These are phyloP conservation scores for Holtermannia corniformis DNA, from an alignment of 768 basidiomycete genomes.

Conservation along the genomic window DNA sequence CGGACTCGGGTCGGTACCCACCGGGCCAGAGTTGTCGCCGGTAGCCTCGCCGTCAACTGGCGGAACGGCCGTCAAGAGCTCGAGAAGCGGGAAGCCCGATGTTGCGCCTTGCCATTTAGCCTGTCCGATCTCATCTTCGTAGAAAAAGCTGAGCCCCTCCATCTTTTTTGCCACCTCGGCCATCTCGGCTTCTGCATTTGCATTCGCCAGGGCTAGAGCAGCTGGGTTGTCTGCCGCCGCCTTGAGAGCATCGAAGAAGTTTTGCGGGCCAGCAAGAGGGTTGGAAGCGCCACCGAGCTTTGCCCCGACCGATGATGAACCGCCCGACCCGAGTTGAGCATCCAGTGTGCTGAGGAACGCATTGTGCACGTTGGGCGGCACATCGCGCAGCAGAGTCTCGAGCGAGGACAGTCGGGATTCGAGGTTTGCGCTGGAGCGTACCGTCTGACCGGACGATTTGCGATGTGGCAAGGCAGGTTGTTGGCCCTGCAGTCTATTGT, in stretches of 20 bases:
- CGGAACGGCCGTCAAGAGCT: slow-evolving; percentile 49
- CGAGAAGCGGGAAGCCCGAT: slow-evolving; percentile 78
- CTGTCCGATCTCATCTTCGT: slow-evolving; percentile 42
- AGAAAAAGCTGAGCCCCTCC: slow-evolving; percentile 42
- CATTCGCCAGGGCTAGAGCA: not conserved
- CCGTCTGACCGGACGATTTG: not conserved
- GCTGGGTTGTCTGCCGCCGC: slow-evolving; percentile 10
- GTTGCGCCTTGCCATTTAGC: slow-evolving; percentile 56
- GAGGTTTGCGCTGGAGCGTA: too few species aligned
- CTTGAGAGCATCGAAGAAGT: slow-evolving; percentile 12
- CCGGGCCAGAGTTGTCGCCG: not conserved
- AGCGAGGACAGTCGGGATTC: slow-evolving; percentile 40
- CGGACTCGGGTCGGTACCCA: slow-evolving; percentile 5
- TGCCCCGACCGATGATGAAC: slow-evolving; percentile 1
- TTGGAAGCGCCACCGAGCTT: not conserved
- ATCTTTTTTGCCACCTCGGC: slow-evolving; percentile 35
- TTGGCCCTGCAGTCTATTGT: not conserved
- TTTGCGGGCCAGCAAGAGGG: not conserved
- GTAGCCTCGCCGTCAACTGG: slow-evolving; percentile 53
- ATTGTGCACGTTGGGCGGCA: slow-evolving; percentile 42
- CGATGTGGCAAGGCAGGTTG: slow-evolving; percentile 9
- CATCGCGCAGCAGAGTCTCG: slow-evolving; percentile 41
- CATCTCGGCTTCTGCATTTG: not conserved
- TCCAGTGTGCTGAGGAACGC: slow-evolving; percentile 39
- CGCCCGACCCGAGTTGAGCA: slow-evolving; percentile 26